A percentile compares a stretch with the other conserved stretches of the same genome.
These are phyloP conservation scores for Saccharomyces hybrid DNA, from an alignment of 1,139 yeast species.

Conservation along the genomic window DNA sequence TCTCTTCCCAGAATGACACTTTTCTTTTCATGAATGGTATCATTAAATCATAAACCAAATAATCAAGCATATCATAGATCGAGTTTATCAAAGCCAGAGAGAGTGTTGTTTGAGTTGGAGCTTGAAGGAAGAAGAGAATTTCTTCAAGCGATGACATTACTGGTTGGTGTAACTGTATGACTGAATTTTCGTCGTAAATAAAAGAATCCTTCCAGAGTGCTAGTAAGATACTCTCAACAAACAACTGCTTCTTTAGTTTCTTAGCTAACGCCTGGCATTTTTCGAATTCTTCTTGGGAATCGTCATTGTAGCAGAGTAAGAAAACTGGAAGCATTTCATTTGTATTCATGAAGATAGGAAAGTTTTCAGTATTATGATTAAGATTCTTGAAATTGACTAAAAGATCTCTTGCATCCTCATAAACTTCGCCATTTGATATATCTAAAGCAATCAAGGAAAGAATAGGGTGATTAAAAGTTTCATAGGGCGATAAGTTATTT, in stretches of 20 bases:
- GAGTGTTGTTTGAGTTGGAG: constrained; percentile 19
- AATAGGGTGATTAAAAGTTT: constrained; percentile 84
- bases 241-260: constrained; percentile 34
- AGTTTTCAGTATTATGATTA: constrained; percentile 22
- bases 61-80: constrained; percentile 24
- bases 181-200: constrained; percentile 11
- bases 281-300: constrained; percentile 23
- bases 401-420: constrained; percentile 48
- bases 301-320: constrained; percentile 30
- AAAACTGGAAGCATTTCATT: constrained; percentile 46
- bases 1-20: constrained; percentile 81
- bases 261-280: constrained; percentile 28
- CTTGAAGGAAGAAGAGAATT: constrained; percentile 72
- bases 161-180: constrained; percentile 32
- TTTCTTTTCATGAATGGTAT: constrained; percentile 37
- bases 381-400: constrained; percentile 42
- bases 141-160: constrained; percentile 47
- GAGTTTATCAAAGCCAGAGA: constrained; percentile 18
- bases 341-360: constrained; percentile 53
- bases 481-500: constrained; percentile 65
- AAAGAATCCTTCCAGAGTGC: constrained; percentile 23
- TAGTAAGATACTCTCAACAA: constrained; percentile 30
- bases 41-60: constrained; percentile 23
- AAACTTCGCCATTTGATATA: constrained; percentile 26
- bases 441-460: constrained; percentile 62